Evolutionary conservation across 352 stramenopile genomes (phyloP), one percentile per base, ranked within the genome.

Genomic region (Saprolegnia diclina): DNA sequence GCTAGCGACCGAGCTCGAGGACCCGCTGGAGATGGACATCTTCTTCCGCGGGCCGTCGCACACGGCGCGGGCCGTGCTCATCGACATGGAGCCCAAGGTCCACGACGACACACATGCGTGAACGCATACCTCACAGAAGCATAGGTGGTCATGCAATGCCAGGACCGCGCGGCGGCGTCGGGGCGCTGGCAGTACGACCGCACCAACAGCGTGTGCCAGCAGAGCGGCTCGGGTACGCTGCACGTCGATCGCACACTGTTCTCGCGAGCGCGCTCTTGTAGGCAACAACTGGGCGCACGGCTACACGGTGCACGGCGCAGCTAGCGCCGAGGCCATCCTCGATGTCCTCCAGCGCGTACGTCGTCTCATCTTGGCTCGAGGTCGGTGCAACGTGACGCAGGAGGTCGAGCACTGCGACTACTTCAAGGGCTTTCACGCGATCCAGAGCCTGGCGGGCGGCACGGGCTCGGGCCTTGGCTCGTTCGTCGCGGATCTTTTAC

Each of bases 381-480:
- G 10, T 50, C 19, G 22, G 3, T 21, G 37, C 26, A 44, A 38
- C 4, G 44, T 40, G 18, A 55, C 32, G 44, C 24, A 89, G 81
- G 83, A 95, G 72, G 79, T 77, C 5, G 83, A 94, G 71, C 79
- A 73, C 16, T 89, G 77, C 67, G 88, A 95, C 61, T 67, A 79
- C 42, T 67, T 95, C 45, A 76, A 77, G 29, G 85, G 85, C 16
- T 79, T 96, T 64, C 72, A 90, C 19, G 81, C 86, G 35, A 72
- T 95, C 42, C 89, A 96, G 68, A 96, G 89, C 71, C 79, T 83
- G n/a, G 88, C 87, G 44, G 89, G 89, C 38, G 88, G 88, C 59
- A 96, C 89, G 11, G 89, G 89, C n/a, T 93, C 87, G 9, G 89
- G 88, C 19, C 38, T 96, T n/a, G 82, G 89, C 6, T 93, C 86